Percentiles rank a stretch among this genome's conserved stretches.
Conservation (phyloP, 495 filamentous ascomycete species). For the Trichoderma parareesei region DNA sequence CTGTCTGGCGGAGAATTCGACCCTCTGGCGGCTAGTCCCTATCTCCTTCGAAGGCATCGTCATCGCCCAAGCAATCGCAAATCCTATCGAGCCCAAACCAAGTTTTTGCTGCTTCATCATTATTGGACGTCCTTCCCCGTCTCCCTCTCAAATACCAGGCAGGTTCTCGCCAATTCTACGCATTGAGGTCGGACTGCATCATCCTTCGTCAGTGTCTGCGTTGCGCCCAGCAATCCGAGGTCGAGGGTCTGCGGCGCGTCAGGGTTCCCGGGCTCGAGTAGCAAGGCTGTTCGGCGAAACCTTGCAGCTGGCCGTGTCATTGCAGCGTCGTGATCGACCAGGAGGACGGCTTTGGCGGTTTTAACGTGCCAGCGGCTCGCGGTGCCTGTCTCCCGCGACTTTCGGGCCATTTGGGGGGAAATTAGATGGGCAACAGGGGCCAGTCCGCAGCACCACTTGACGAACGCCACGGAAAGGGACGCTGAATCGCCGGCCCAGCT, state of each 20-base stretch:
- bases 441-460: conserved; percentile 7
- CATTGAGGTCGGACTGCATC: too few species aligned
- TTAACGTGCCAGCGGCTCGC: not conserved
- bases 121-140: too few species aligned
- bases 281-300: not conserved
- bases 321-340: not conserved
- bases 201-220: too few species aligned
- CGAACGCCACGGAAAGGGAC: conserved; percentile 1
- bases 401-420: conserved; percentile 10
- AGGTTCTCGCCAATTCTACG: too few species aligned
- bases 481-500: not conserved
- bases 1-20: not conserved
- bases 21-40: too few species aligned
- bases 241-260: not conserved
- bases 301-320: not conserved
- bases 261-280: not conserved
- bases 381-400: conserved; percentile 1
- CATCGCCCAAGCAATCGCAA: too few species aligned
- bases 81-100: too few species aligned
- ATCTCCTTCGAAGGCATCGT: too few species aligned
- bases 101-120: too few species aligned
- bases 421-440: not conserved
- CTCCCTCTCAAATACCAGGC: too few species aligned
- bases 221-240: not conserved
- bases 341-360: not conserved